Evolutionary conservation across 2,329 filamentous ascomycete genomes (phyloP), one percentile per base, ranked within the genome.

Genomic region (Aspergillus alliaceus): DNA sequence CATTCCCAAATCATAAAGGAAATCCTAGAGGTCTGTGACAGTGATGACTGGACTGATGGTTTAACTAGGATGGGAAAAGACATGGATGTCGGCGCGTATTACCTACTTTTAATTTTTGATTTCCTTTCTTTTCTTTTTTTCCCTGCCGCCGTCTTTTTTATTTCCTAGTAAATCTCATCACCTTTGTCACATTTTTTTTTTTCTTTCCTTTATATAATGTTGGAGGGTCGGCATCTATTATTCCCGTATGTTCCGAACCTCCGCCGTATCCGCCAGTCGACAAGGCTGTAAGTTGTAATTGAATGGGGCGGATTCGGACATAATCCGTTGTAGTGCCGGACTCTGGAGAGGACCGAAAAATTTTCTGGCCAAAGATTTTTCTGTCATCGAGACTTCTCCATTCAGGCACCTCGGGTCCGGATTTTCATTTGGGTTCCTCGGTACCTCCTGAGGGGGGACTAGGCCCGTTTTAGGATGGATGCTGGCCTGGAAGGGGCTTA

Each of bases 261-360:
- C 69, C 69, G 67, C 59, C 50, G 62, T 66, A 64, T 68, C 65
- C 65, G 68, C 58, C 53, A 48, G 27, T 52, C 40, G 24, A n/a
- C 24, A 9, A 31, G 34, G 18, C 14, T n/a, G n/a, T 37, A 24
- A 31, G 25, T 49, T 22, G 25, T 32, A 8, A 3, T 15, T 34
- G n/a, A n/a, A 48, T 48, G 44, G 44, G 44, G 44, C 44, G 32
- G 14, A 6, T 37, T 48, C 44, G 44, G 44, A 48, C 44, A 20
- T 48, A 29, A 54, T 49, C n/a, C 25, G 37, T 52, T 6, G 15
- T 29, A 48, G 7, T 31, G 35, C 35, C 49, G 22, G 6, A 27
- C 29, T 40, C 49, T 39, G 49, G 27, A 35, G 27, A 34, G 12
- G 44, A 35, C n/a, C 11, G 29, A 51, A 55, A 49, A 48, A 55